These are phyloP conservation scores for Curvularia hawaiiensis DNA, from an alignment of 2,329 filamentous ascomycete species.

Conservation along the genomic window DNA sequence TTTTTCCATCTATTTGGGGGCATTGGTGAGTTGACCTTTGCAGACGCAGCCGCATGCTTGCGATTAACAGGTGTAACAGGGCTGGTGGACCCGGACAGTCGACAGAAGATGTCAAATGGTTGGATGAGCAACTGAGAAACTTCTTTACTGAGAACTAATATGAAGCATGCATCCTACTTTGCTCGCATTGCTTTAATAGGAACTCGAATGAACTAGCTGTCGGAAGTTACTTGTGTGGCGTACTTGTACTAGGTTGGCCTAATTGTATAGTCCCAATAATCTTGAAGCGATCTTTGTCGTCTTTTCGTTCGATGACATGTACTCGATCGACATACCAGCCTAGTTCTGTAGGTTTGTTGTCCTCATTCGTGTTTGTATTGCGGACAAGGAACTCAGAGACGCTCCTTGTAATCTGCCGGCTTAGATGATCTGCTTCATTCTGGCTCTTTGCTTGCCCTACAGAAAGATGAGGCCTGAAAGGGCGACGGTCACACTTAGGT, in stretches of 20 bases:
- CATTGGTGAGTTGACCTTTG: slow-evolving; percentile 54
- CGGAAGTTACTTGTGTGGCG: background rate
- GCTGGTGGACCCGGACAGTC: slow-evolving; percentile 74
- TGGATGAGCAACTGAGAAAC: slow-evolving; percentile 64
- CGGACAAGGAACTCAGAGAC: slow-evolving; percentile 11
- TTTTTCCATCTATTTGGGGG: slow-evolving; percentile 69
- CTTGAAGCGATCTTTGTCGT: slow-evolving; percentile 32
- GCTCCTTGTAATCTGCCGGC: slow-evolving; percentile 21
- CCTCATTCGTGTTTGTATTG: background rate
- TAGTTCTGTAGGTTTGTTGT: slow-evolving; percentile 13
- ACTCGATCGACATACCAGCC: slow-evolving; percentile 36
- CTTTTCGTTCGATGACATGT: slow-evolving; percentile 35
- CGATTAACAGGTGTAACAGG: slow-evolving; percentile 49
- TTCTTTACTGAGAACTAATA: slow-evolving; percentile 53
- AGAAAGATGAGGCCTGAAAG: slow-evolving; percentile 35
- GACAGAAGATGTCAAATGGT: slow-evolving; percentile 72
- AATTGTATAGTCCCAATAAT: slow-evolving; percentile 27
- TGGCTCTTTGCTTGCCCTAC: slow-evolving; percentile 33
- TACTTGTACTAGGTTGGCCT: background rate
- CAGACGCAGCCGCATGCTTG: background rate
- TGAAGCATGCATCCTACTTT: slow-evolving; percentile 1
- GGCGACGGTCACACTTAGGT: slow-evolving; percentile 25
- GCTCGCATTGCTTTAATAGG: background rate
- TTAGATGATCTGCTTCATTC: slow-evolving; percentile 16
- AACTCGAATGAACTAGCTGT: background rate